Conservation (phyloP, 495 filamentous ascomycete genomes). For the Aspergillus homomorphus region DNA sequence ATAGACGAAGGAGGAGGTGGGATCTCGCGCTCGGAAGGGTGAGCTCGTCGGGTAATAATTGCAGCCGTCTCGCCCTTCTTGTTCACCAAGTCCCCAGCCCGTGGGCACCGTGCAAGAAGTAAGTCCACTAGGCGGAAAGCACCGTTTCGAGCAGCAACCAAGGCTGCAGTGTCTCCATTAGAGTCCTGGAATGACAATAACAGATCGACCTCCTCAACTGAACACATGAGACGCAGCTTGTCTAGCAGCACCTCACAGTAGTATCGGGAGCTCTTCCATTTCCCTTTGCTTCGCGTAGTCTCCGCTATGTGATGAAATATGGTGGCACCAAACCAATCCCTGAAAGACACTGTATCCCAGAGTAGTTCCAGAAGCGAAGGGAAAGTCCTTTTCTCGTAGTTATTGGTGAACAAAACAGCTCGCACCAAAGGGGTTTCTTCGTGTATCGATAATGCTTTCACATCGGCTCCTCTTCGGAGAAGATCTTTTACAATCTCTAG, state of each 20-base stretch:
- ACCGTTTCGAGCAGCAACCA: conserved; percentile 74
- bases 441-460: conserved; percentile 62
- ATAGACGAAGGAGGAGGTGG: conserved; percentile 43
- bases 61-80: conserved; percentile 73
- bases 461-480: conserved; percentile 67
- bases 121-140: conserved; percentile 45
- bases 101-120: conserved; percentile 53
- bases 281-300: conserved; percentile 73
- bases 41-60: conserved; percentile 55
- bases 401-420: conserved; percentile 93
- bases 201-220: conserved; percentile 66
- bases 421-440: conserved; percentile 94
- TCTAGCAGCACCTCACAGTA: conserved; percentile 90
- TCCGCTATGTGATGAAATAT: conserved; percentile 91
- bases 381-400: conserved; percentile 86
- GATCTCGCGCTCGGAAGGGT: conserved; percentile 32
- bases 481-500: conserved; percentile 84
- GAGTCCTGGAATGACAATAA: conserved; percentile 69
- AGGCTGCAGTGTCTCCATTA: conserved; percentile 83
- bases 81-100: conserved; percentile 80
- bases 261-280: conserved; percentile 80
- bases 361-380: conserved; percentile 75
- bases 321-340: conserved; percentile 75
- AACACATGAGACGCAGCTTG: conserved; percentile 66
- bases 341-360: conserved; percentile 66